Conservation (phyloP, 1,284 basidiomycete genomes). For the Neonothopanus nambi region DNA sequence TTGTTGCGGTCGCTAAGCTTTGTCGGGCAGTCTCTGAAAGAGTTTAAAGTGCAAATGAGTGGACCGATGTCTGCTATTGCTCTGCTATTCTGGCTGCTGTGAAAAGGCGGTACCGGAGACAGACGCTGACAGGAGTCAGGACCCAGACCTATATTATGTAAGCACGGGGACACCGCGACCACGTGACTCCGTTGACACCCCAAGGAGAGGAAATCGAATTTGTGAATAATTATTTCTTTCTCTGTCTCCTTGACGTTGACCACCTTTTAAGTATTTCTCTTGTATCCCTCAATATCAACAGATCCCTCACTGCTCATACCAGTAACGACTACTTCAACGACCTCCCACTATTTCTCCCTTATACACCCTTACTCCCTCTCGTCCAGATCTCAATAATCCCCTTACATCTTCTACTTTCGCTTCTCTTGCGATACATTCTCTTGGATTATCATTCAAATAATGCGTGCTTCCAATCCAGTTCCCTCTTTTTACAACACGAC, state of each 20-base stretch:
- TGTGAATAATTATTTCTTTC: not conserved
- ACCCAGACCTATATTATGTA: too few relatives aligned
- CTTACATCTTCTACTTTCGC: slow-evolving; percentile 6
- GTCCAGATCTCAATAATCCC: too few relatives aligned
- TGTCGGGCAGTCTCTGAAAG: not conserved
- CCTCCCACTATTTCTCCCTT: too few relatives aligned
- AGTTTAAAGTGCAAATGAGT: not conserved
- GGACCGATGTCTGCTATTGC: not conserved
- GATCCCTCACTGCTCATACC: not conserved
- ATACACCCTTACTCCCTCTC: too few relatives aligned
- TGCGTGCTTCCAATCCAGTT: slow-evolving; percentile 44
- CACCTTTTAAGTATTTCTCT: not conserved
- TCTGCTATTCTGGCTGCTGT: too few relatives aligned
- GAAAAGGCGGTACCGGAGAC: too few relatives aligned
- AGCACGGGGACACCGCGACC: not conserved
- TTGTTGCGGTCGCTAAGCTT: not conserved
- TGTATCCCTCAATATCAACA: not conserved
- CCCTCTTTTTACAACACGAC: slow-evolving; percentile 30
- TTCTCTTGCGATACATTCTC: slow-evolving; percentile 14
- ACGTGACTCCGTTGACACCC: slow-evolving; percentile 4
- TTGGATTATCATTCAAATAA: slow-evolving; percentile 24
- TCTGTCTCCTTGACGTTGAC: slow-evolving; percentile 4
- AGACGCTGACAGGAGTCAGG: too few relatives aligned
- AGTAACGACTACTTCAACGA: not conserved
- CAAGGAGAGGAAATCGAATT: not conserved